Evolutionary conservation across 441 rosid species (phyloP).

Genomic region (Corymbia citriodora): DNA sequence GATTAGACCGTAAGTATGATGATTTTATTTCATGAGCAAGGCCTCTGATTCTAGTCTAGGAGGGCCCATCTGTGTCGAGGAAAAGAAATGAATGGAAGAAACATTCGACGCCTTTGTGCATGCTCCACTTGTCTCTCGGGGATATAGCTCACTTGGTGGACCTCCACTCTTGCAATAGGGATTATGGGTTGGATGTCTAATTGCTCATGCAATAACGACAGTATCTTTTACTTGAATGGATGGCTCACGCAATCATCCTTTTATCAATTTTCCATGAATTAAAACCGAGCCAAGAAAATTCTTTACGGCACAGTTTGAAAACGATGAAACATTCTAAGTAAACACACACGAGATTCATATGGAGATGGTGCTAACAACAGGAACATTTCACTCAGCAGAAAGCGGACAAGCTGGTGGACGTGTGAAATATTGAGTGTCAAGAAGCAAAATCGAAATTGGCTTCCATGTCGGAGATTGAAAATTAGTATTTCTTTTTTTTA

Average conservation of each 20-base stretch:
- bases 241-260: not conserved
- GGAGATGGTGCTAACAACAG: accelerated
- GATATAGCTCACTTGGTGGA: not conserved
- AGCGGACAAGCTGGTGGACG: no score
- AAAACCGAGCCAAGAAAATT: accelerated
- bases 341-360: no score
- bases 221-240: accelerated
- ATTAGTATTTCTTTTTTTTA: not conserved
- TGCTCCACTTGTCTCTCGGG: not conserved
- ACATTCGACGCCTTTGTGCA: not conserved
- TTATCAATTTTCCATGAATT: no score
- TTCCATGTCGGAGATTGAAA: not conserved
- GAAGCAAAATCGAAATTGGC: not conserved
- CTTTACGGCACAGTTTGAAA: accelerated
- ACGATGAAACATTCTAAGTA: not conserved
- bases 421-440: not conserved
- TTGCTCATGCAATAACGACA: no score
- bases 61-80: accelerated
- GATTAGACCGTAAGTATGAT: no score
- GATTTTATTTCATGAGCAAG: accelerated
- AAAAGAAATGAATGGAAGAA: no score
- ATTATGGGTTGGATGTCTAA: not conserved
- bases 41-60: not conserved
- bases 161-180: not conserved
- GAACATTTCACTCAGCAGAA: not conserved